phyloP scores from a whole-genome alignment of 495 filamentous ascomycete species.

The Chlorociboria aeruginascens region DNA sequence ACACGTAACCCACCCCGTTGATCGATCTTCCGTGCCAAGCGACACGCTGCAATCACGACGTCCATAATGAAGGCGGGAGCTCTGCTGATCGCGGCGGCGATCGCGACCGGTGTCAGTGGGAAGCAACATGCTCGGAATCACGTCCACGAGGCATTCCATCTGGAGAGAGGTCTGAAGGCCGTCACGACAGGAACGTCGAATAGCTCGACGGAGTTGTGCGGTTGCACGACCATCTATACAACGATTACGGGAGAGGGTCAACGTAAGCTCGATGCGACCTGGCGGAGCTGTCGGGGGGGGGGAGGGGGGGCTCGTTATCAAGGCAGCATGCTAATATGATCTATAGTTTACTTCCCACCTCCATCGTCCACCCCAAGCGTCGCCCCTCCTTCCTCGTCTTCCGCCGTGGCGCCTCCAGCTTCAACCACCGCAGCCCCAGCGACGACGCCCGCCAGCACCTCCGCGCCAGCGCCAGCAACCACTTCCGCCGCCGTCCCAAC shows the following conservation, averaged over 20 bases:
- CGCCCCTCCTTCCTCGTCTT: slow-evolving; percentile 15
- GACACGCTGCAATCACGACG: background rate
- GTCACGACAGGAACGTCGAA: slow-evolving; percentile 23
- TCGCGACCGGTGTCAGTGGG: slow-evolving; percentile 51
- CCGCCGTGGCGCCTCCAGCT: background rate
- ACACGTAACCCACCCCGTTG: background rate
- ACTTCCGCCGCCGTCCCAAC: slow-evolving; percentile 40
- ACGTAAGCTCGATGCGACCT: slow-evolving; percentile 30
- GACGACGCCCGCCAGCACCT: slow-evolving; percentile 22
- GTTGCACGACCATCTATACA: slow-evolving; percentile 55
- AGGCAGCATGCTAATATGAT: no score
- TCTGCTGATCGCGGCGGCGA: slow-evolving; percentile 36
- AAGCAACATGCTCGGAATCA: slow-evolving; percentile 47
- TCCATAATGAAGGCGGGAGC: slow-evolving; percentile 20
- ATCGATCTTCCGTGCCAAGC: background rate
- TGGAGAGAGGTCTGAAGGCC: slow-evolving; percentile 27
- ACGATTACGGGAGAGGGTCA: slow-evolving; percentile 38
- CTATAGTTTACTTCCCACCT: slow-evolving; percentile 22
- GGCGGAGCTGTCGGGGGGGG: background rate
- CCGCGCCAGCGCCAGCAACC: slow-evolving; percentile 12
- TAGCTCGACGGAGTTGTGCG: slow-evolving; percentile 36
- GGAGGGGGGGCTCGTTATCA: no score
- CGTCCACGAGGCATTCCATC: slow-evolving; percentile 36
- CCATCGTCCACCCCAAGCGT: slow-evolving; percentile 20
- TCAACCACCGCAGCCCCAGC: background rate